Base-by-base conservation (phyloP, 345 rosid species). In the Euphorbia peplus region DNA sequence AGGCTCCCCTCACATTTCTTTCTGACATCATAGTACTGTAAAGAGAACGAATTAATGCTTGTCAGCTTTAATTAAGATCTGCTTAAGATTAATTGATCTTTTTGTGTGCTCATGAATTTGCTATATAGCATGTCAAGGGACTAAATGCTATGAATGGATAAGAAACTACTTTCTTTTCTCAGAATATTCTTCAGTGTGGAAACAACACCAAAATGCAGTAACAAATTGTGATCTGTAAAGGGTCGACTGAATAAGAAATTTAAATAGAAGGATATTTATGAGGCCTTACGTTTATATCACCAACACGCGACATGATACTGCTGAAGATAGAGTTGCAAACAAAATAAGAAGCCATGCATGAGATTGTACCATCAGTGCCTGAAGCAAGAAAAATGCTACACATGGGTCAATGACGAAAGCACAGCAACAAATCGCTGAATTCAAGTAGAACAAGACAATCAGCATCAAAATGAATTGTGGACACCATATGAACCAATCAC, bases 311-410 rank as follows among this genome's bases (percentile, higher is more conserved):
- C 74, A 90, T 50, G 70, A 95, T 78, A 78, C 91, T 82, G 70
- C 69, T 76, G 87, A 95, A 90, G 82, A 95, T 84, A 70, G 88
- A 52, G 63, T 83, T 87, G 96, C 98, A 95, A 73, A 92, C 86
- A 85, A 92, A 85, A 80, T 88, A 92, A 7, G 98, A 88, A 60
- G 97, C 98, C 91, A 88, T 64, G 84, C 99, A 95, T 69, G 99
- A 92, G 70, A 85, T 35, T 37, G 96, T 91, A 26, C 99, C 99
- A 74, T 95, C 90, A 42, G 97, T 92, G 52, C 99, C 99, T 95
- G 96, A 63, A 78, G 73, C 12, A 58, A 12, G 39, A 29, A 39
- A 41, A 52, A 22, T 63, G 53, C 35, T 22, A 24, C 32, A 47
- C 14, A 44, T 65, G 63, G 25, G 67, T 54, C 50, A 56, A 60